These are phyloP conservation scores for Rhododendron griersonianum DNA, from an alignment of 148 eudicot genomes.

Conservation along the genomic window DNA sequence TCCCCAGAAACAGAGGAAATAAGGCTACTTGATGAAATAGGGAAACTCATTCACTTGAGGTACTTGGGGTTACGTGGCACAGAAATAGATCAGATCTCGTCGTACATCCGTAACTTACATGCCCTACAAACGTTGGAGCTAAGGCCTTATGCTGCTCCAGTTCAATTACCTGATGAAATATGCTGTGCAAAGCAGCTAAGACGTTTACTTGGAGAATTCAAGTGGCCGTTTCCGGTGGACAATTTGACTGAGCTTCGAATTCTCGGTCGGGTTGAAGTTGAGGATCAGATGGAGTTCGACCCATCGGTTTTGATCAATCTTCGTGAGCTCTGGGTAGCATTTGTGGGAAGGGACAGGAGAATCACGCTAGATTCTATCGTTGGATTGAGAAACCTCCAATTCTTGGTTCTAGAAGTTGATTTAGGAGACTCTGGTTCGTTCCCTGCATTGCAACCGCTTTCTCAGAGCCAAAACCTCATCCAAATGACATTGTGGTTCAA, in stretches of 20 bases:
- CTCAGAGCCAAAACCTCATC: neutral
- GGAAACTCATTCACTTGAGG: neutral
- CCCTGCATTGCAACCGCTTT: neutral
- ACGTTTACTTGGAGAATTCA: neutral
- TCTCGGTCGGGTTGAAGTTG: neutral
- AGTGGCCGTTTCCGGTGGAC: neutral
- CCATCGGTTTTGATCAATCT: neutral
- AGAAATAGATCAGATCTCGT: neutral
- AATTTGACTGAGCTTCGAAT: neutral
- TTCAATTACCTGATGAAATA: neutral
- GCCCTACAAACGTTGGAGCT: neutral
- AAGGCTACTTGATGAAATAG: neutral
- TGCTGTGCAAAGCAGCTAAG: neutral
- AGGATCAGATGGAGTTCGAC: neutral
- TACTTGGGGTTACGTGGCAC: neutral
- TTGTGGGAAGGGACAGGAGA: neutral
- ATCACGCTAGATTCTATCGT: neutral
- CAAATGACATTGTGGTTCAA: neutral
- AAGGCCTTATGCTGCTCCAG: no score
- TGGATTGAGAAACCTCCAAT: neutral
- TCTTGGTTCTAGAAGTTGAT: rapidly evolving
- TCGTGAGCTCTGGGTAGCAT: neutral
- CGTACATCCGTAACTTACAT: neutral
- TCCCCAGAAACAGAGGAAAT: neutral
- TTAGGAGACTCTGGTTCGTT: neutral